Evolutionary conservation across 1,284 basidiomycete species (phyloP).

Genomic region (Trichosporon asahii): DNA sequence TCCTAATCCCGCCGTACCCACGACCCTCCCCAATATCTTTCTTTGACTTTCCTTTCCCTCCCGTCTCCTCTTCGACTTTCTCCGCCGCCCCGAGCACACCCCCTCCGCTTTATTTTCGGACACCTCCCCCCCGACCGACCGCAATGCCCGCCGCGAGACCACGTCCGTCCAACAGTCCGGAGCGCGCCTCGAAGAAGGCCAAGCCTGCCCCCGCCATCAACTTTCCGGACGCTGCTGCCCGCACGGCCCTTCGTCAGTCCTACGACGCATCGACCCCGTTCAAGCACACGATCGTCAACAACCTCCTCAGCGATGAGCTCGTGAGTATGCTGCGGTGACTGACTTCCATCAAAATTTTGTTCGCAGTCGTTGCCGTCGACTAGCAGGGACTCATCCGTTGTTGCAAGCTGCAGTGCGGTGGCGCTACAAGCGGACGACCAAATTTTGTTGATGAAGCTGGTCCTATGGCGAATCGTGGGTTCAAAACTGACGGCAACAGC

Average conservation of each 20-base stretch:
- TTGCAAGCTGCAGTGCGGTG: neutral
- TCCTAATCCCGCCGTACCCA: neutral
- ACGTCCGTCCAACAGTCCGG: conserved; percentile 27
- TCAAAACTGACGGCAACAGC: conserved; percentile 35
- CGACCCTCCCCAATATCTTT: neutral
- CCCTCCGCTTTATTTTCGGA: neutral
- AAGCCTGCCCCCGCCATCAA: conserved; percentile 30
- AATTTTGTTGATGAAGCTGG: neutral
- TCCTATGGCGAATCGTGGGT: conserved; percentile 9
- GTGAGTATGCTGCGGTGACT: conserved; percentile 51
- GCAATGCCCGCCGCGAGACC: conserved; percentile 37
- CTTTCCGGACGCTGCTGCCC: conserved; percentile 26
- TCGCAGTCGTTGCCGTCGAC: neutral
- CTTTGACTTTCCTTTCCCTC: neutral
- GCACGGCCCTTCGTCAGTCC: conserved; percentile 38
- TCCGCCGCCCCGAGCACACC: neutral
- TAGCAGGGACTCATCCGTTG: neutral
- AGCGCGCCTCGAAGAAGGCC: conserved; percentile 30
- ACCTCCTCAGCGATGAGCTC: conserved; percentile 79
- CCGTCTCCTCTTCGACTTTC: neutral
- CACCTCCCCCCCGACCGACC: conserved; percentile 2
- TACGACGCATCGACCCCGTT: conserved; percentile 70
- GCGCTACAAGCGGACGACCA: neutral
- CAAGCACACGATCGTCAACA: conserved; percentile 77
- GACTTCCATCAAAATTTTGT: conserved; percentile 10